Evolutionary conservation across 768 basidiomycete genomes (phyloP).

Genomic region (Suillus occidentalis): DNA sequence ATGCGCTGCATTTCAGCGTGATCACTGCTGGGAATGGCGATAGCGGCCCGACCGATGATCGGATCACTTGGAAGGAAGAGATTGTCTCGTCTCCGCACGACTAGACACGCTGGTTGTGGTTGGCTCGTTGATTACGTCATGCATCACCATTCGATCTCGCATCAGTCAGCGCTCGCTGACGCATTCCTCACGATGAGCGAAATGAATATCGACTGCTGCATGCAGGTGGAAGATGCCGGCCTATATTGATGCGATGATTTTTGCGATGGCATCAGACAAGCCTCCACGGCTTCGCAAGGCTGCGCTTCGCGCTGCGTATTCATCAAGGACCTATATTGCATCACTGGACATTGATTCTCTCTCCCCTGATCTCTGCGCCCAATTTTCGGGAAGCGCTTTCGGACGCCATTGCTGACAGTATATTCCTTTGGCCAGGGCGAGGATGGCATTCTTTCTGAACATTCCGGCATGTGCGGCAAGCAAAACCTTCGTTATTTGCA

Average conservation of each 20-base stretch:
- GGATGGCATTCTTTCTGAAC: not conserved
- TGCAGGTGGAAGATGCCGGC: not conserved
- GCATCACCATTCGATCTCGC: constrained; percentile 3
- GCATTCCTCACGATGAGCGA: constrained; percentile 12
- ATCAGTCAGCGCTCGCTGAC: constrained; percentile 9
- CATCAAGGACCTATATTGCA: constrained; percentile 6
- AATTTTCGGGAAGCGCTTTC: not conserved
- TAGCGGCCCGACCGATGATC: not conserved
- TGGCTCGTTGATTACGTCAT: constrained; percentile 13
- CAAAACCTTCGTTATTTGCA: constrained; percentile 11
- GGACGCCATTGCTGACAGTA: not conserved
- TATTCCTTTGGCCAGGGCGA: not conserved
- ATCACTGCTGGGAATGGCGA: constrained; percentile 3
- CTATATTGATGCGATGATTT: constrained; percentile 6
- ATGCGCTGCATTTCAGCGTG: constrained; percentile 9
- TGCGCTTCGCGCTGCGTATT: constrained; percentile 6
- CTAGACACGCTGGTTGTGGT: not conserved
- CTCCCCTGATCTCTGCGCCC: not conserved
- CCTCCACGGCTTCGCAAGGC: constrained; percentile 8
- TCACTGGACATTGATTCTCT: not conserved
- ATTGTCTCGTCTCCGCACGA: not conserved
- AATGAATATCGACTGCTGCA: not conserved
- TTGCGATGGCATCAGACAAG: constrained; percentile 8
- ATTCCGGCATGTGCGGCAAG: constrained; percentile 2
- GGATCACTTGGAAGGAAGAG: not conserved